Percentiles rank a stretch among this genome's conserved stretches.
Conservation (phyloP, 805 yeast species). For the Starmerella vaccinii region DNA sequence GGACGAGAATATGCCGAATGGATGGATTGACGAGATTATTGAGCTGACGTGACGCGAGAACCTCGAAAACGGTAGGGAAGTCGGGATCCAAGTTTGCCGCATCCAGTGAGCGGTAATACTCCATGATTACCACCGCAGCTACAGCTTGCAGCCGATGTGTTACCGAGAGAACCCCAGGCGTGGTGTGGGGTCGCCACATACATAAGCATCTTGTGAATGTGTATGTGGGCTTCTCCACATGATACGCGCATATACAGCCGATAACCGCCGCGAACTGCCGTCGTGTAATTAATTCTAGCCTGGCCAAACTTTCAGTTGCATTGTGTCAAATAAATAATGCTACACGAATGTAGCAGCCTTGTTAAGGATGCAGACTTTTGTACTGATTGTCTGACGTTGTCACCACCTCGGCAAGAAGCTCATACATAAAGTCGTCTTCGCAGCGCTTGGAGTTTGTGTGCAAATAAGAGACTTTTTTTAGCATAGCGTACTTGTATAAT, state of each 20-base stretch:
- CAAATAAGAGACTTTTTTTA: background rate
- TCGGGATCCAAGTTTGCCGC: slow-evolving; percentile 64
- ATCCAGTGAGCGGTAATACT: slow-evolving; percentile 67
- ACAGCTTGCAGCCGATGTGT: background rate
- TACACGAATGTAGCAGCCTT: no score
- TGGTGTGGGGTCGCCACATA: background rate
- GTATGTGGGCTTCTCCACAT: no score
- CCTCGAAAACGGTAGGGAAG: slow-evolving; percentile 80
- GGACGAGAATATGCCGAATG: slow-evolving; percentile 63
- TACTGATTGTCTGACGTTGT: background rate
- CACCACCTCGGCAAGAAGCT: slow-evolving; percentile 2
- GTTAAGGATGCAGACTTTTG: background rate
- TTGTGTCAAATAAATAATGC: no score
- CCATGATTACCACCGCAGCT: slow-evolving; percentile 38
- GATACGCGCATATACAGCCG: no score
- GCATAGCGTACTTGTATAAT: background rate
- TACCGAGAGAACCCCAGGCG: background rate
- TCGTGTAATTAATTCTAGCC: no score
- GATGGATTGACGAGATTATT: slow-evolving; percentile 74
- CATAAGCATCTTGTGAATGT: no score
- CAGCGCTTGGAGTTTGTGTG: background rate
- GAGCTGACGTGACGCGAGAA: slow-evolving; percentile 70
- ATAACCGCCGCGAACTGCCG: no score
- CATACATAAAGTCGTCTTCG: background rate
- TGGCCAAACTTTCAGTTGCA: no score